Base-by-base conservation (phyloP, 768 basidiomycete genomes). In the Lactarius indigo region DNA sequence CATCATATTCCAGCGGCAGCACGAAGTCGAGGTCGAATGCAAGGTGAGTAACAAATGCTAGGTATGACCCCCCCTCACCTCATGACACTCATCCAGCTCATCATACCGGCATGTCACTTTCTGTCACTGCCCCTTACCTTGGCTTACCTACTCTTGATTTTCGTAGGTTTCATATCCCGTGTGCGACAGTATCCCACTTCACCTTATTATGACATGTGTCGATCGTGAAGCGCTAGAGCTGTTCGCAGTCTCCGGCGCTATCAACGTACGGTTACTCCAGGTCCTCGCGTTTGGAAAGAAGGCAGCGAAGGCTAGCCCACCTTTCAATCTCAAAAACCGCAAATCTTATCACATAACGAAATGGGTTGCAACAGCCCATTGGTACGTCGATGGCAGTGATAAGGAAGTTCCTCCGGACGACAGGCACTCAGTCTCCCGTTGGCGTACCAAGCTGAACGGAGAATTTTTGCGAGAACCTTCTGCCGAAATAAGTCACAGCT, bases 261-360 rank as follows among this genome's bases (percentile, higher is more conserved):
- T 70, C 37, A 52, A 68, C 12, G 69, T 68, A 42, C 66, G 57
- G 26, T 41, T 70, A n/a, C 28, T 61, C 15, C 64, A 63, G 52
- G 57, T 58, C 17, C 50, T 70, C 12, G 63, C 50, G 2, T 70
- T 70, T 39, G 69, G 69, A 54, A 20, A 64, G 23, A 26, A 57
- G n/a, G 66, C 59, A 18, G 44, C 44, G 44, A 12, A 37, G 18
- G 15, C 47, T 26, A 26, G 58, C n/a, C 26, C 41, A 23, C 63
- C 56, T 2, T 44, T 69, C 7, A 31, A 28, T 15, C 59, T 68
- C n/a, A 30, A 1, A 44, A n/a, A 61, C n/a, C 55, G 39, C 20
- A 31, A 1, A 13, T 23, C 55, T 17, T 59, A 58, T 42, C 31
- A 63, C 55, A 31, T 50, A 8, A 33, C 28, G 13, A 35, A 64